Evolutionary conservation across 495 filamentous ascomycete species (phyloP).

Genomic region (Trypethelium eluteriae): DNA sequence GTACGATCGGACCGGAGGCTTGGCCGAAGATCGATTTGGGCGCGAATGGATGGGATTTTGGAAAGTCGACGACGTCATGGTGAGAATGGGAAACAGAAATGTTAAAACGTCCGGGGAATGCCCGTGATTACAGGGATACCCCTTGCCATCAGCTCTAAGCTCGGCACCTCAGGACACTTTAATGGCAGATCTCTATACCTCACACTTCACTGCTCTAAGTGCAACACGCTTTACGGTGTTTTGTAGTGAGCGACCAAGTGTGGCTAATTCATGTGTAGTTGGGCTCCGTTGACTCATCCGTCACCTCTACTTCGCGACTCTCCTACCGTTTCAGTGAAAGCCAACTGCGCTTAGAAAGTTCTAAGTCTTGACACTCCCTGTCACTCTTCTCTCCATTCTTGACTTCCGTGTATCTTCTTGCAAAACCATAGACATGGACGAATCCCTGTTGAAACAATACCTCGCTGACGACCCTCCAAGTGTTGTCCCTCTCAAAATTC

Average conservation of each 20-base stretch:
- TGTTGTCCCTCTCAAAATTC: constrained; percentile 76
- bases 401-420: neutral
- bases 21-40: neutral
- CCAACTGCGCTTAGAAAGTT: too few relatives aligned
- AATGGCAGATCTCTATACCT: neutral
- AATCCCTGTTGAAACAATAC: constrained; percentile 56
- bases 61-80: constrained; percentile 8
- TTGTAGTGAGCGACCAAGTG: neutral
- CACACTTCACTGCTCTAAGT: neutral
- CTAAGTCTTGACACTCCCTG: too few relatives aligned
- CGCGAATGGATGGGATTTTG: neutral
- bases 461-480: constrained; percentile 83
- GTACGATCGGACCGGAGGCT: neutral
- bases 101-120: too few relatives aligned
- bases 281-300: too few relatives aligned
- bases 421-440: constrained; percentile 37
- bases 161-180: neutral
- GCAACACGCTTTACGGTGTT: neutral
- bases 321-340: too few relatives aligned
- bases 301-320: too few relatives aligned
- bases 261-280: neutral
- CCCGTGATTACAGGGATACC: too few relatives aligned
- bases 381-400: neutral
- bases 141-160: too few relatives aligned
- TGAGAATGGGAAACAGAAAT: too few relatives aligned